Conservation (phyloP, 208 protist genomes). For the Leishmania tarentolae region DNA sequence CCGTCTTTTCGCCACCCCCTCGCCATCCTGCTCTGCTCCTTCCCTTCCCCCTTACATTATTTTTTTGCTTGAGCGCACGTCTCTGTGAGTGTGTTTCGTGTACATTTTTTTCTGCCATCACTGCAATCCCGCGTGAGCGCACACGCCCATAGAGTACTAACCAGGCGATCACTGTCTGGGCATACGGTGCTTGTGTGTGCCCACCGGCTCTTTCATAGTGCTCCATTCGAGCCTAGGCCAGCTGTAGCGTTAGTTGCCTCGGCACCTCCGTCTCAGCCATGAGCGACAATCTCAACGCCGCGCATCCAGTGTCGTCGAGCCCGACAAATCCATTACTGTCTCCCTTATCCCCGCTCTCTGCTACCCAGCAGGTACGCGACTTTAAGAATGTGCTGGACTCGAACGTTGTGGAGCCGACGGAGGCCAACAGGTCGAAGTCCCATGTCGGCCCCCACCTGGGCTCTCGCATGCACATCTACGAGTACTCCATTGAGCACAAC, state of each 20-base stretch:
- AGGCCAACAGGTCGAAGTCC: slow-evolving; percentile 37
- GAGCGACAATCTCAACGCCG: not conserved
- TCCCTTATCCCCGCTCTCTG: not conserved
- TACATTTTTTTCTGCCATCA: not conserved
- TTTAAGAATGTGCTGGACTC: slow-evolving; percentile 24
- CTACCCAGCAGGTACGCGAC: slow-evolving; percentile 32
- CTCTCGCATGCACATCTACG: slow-evolving; percentile 66
- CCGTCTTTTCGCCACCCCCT: too few relatives aligned
- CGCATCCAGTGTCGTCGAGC: not conserved
- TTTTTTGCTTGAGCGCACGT: too few relatives aligned
- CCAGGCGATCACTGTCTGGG: not conserved
- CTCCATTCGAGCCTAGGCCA: not conserved
- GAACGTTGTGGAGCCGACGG: slow-evolving; percentile 18
- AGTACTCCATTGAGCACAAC: slow-evolving; percentile 62
- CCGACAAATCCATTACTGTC: slow-evolving; percentile 1
- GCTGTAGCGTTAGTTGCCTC: not conserved
- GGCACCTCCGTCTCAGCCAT: not conserved
- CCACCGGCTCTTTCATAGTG: not conserved
- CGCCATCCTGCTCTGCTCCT: too few relatives aligned
- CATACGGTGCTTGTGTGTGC: too few relatives aligned
- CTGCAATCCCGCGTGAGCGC: not conserved
- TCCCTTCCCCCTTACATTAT: too few relatives aligned
- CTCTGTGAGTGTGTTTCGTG: not conserved
- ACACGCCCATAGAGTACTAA: not conserved
- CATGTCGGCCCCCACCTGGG: slow-evolving; percentile 41